A percentile compares a stretch with the other conserved stretches of the same genome.
Conservation (phyloP, 352 stramenopile genomes). For the Phytopythium helicoides region DNA sequence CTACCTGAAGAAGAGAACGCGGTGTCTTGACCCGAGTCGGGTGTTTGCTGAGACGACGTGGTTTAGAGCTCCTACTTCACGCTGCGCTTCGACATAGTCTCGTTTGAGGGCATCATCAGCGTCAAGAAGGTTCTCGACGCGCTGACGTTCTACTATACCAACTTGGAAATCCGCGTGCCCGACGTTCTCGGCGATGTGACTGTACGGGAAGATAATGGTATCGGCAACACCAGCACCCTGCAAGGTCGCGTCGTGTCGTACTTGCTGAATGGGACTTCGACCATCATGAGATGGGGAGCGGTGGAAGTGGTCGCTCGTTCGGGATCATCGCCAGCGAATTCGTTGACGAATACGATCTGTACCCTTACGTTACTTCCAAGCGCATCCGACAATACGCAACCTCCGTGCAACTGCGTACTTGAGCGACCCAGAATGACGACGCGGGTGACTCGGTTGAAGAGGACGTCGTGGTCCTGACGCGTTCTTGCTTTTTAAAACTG, state of each 20-base stretch:
- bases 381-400: constrained; percentile 28
- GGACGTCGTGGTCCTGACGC: constrained; percentile 22
- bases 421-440: constrained; percentile 10
- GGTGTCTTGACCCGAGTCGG: constrained; percentile 1
- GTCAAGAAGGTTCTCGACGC: constrained; percentile 54
- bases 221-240: constrained; percentile 29
- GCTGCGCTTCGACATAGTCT: constrained; percentile 40
- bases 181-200: constrained; percentile 55
- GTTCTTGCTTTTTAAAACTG: constrained; percentile 11
- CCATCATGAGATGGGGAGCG: constrained; percentile 23
- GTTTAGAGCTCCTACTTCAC: constrained; percentile 43
- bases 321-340: constrained; percentile 27
- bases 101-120: constrained; percentile 32
- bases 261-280: constrained; percentile 13
- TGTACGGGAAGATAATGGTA: constrained; percentile 58
- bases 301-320: constrained; percentile 21
- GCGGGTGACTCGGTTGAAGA: constrained; percentile 11
- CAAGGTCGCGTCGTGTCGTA: constrained; percentile 49
- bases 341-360: constrained; percentile 24
- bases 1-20: not conserved
- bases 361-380: constrained; percentile 20
- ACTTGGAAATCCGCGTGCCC: constrained; percentile 62
- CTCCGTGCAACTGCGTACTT: constrained; percentile 13
- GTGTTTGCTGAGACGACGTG: constrained; percentile 25
- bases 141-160: constrained; percentile 48